Conservation (phyloP, 441 rosid genomes). For the Arabidopsis lyrata region DNA sequence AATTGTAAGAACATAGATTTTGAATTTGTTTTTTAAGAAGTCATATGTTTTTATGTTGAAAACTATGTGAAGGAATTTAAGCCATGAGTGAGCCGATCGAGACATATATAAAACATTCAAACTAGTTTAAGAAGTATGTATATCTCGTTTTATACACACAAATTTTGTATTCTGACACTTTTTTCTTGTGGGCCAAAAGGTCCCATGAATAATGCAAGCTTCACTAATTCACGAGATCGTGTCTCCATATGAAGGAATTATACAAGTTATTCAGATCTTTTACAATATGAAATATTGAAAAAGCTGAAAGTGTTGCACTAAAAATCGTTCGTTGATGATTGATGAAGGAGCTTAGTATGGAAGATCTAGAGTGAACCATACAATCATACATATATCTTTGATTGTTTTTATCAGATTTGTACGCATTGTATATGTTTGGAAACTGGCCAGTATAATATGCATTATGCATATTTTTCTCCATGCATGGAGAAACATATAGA, state of each 20-base stretch:
- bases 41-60: not conserved
- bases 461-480: not conserved
- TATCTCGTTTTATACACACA: not conserved
- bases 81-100: not conserved
- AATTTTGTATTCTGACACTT: not conserved
- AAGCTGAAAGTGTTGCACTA: not conserved
- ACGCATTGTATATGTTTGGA: not conserved
- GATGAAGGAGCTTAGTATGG: not conserved
- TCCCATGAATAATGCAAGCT: constrained; percentile 7
- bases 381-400: not conserved
- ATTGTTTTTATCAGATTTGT: not conserved
- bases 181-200: constrained; percentile 6
- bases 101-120: not conserved
- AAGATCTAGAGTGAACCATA: not conserved
- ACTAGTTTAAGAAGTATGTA: not conserved
- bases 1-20: not conserved
- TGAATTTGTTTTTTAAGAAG: not conserved
- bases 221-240: not conserved
- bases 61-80: not conserved
- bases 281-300: not conserved
- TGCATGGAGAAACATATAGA: not conserved
- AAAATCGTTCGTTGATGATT: not conserved
- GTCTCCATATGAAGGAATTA: constrained; percentile 6
- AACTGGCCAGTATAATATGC: not conserved
- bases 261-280: not conserved